Evolutionary conservation across 768 basidiomycete species (phyloP).

Genomic region (Tylopilus rubrobrunneus): DNA sequence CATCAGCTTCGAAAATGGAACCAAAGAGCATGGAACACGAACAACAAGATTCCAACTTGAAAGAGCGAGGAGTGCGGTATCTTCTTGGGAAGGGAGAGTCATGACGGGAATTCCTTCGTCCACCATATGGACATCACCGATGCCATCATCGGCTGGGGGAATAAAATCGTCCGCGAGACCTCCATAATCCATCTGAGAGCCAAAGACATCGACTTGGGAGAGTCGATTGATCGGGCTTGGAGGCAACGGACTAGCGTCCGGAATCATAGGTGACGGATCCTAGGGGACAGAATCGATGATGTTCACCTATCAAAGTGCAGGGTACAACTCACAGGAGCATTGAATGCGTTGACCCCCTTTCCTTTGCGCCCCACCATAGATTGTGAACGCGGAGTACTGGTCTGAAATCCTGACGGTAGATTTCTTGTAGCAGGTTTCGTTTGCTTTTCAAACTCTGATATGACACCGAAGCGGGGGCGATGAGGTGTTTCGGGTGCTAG

Average conservation of each 20-base stretch:
- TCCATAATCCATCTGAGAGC: conserved; percentile 11
- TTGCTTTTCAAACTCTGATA: conserved; percentile 22
- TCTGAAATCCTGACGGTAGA: conserved; percentile 27
- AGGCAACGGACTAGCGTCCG: conserved; percentile 23
- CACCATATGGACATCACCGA: conserved; percentile 35
- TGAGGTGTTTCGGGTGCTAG: conserved; percentile 36
- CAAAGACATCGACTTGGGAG: conserved; percentile 21
- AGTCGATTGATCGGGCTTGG: conserved; percentile 4
- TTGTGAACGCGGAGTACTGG: conserved; percentile 19
- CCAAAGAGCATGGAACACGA: conserved; percentile 11
- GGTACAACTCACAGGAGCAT: conserved; percentile 5
- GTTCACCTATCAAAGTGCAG: not conserved
- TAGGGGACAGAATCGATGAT: not conserved
- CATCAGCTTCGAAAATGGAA: conserved; percentile 1
- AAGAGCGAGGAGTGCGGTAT: conserved; percentile 34
- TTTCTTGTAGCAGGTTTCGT: conserved; percentile 18
- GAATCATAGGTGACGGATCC: conserved; percentile 15
- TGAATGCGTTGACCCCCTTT: conserved; percentile 9
- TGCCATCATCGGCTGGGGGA: conserved; percentile 17
- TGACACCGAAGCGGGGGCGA: conserved; percentile 32
- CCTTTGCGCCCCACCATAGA: conserved; percentile 11
- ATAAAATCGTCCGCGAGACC: conserved; percentile 9
- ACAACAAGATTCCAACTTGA: conserved; percentile 59
- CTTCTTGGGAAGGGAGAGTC: conserved; percentile 23
- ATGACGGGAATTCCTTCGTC: conserved; percentile 21